These are phyloP conservation scores for Penicillium psychrofluorescens DNA, from an alignment of 495 filamentous ascomycete species.

Conservation along the genomic window DNA sequence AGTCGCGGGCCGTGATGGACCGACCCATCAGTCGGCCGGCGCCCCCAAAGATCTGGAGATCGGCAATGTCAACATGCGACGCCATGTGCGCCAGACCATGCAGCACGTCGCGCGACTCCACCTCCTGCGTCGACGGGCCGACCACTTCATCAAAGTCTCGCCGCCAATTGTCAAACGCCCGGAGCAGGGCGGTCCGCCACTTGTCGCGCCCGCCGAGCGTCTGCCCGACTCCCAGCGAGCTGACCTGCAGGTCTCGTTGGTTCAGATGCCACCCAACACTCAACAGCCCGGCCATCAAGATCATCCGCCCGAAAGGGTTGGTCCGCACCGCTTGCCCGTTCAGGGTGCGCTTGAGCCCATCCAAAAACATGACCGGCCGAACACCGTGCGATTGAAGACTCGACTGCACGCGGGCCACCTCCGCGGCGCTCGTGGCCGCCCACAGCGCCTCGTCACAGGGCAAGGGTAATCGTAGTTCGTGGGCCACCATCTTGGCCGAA, in stretches of 20 bases:
- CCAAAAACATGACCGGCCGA: conserved; percentile 82
- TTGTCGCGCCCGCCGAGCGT: conserved; percentile 86
- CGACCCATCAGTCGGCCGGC: conserved; percentile 79
- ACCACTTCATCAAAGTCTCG: conserved; percentile 83
- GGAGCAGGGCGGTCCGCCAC: conserved; percentile 81
- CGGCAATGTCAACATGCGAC: conserved; percentile 96
- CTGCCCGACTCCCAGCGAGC: conserved; percentile 69
- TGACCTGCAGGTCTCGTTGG: conserved; percentile 90
- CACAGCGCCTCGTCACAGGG: conserved; percentile 93
- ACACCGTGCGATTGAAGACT: conserved; percentile 75
- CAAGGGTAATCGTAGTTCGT: conserved; percentile 86
- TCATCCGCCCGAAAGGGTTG: conserved; percentile 90
- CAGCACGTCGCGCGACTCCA: conserved; percentile 75
- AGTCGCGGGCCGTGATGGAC: conserved; percentile 74
- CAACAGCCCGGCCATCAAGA: conserved; percentile 88
- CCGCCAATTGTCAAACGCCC: conserved; percentile 93
- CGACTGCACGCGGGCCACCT: conserved; percentile 81
- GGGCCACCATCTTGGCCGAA: conserved; percentile 92
- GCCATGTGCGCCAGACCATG: conserved; percentile 96
- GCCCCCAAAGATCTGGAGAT: conserved; percentile 92
- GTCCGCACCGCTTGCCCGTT: conserved; percentile 83
- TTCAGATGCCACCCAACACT: conserved; percentile 98
- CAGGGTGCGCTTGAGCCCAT: conserved; percentile 84
- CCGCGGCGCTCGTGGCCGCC: conserved; percentile 83
- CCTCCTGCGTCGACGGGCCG: conserved; percentile 35